Conservation (phyloP, 192 early-diverging fungal genomes). For the Coemansia sp. region DNA sequence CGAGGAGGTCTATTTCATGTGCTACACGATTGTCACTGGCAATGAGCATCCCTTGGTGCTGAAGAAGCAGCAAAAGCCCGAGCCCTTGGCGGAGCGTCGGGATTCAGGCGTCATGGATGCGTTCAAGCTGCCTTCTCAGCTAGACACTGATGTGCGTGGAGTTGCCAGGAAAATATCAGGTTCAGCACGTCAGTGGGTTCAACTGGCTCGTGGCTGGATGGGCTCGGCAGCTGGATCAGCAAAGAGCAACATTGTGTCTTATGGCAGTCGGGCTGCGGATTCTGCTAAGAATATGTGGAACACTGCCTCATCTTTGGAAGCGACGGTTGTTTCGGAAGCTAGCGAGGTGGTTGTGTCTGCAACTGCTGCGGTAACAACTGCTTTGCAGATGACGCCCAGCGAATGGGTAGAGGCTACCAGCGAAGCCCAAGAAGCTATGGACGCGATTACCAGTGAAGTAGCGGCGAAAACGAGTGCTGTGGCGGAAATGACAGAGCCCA, state of each 20-base stretch:
- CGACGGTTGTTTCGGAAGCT: conserved; percentile 1
- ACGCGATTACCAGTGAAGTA: not conserved
- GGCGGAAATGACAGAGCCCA: too few relatives aligned
- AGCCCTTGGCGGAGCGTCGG: conserved; percentile 4
- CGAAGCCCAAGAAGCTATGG: too few relatives aligned
- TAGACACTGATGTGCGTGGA: conserved; percentile 18
- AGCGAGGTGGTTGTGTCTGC: conserved; percentile 1
- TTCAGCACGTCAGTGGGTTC: conserved; percentile 50
- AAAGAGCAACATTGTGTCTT: conserved; percentile 21
- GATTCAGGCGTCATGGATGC: conserved; percentile 5
- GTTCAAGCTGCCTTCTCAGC: not conserved
- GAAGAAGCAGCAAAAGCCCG: conserved; percentile 8
- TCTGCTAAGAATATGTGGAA: conserved; percentile 18
- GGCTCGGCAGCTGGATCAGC: conserved; percentile 29
- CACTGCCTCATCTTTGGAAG: not conserved
- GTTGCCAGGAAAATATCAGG: conserved; percentile 32
- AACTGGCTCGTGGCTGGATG: conserved; percentile 38
- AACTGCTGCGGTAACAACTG: not conserved
- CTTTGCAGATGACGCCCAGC: not conserved
- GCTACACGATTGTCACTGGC: conserved; percentile 46
- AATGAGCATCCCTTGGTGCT: conserved; percentile 37
- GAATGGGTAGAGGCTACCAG: too few relatives aligned
- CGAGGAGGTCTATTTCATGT: conserved; percentile 50
- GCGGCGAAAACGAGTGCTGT: too few relatives aligned
- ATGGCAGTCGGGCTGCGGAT: conserved; percentile 19